Evolutionary conservation across 2,329 filamentous ascomycete species (phyloP).

Genomic region (Coleophoma crateriformis): DNA sequence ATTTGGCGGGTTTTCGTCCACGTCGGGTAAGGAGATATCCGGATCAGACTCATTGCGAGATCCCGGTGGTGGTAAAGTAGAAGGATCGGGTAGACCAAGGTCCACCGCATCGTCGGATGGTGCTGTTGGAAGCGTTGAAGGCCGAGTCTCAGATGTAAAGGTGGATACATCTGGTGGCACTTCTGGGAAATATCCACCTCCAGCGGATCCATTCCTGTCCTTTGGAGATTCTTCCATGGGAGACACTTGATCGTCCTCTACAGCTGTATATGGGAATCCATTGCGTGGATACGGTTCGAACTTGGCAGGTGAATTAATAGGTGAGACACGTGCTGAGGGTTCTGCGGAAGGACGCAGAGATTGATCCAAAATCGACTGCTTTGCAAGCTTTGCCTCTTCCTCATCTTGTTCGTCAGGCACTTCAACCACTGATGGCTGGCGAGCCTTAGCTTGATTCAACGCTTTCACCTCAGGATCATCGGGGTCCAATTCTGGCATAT

Average conservation of each 20-base stretch:
- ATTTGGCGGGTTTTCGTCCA: slow-evolving; percentile 15
- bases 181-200: slow-evolving; percentile 53
- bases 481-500: slow-evolving; percentile 47
- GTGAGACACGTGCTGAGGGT: slow-evolving; percentile 21
- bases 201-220: slow-evolving; percentile 40
- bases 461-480: slow-evolving; percentile 60
- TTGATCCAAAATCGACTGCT: slow-evolving; percentile 40
- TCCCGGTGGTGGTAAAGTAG: slow-evolving; percentile 18
- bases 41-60: slow-evolving; percentile 17
- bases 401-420: slow-evolving; percentile 50
- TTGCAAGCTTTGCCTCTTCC: slow-evolving; percentile 35
- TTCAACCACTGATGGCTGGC: slow-evolving; percentile 43
- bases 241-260: slow-evolving; percentile 39
- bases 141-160: slow-evolving; percentile 20
- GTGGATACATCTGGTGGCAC: slow-evolving; percentile 24
- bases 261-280: slow-evolving; percentile 22
- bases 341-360: slow-evolving; percentile 37
- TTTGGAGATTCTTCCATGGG: slow-evolving; percentile 39
- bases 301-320: slow-evolving; percentile 11
- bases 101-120: slow-evolving; percentile 16
- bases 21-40: slow-evolving; percentile 19
- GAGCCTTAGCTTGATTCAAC: slow-evolving; percentile 35
- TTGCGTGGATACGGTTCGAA: slow-evolving; percentile 30
- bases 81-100: slow-evolving; percentile 18
- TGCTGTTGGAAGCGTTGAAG: slow-evolving; percentile 20